Percentiles rank a stretch among this genome's conserved stretches.
phyloP scores from a whole-genome alignment of 2,329 filamentous ascomycete species.

The Aspergillus fumigatiaffinis region DNA sequence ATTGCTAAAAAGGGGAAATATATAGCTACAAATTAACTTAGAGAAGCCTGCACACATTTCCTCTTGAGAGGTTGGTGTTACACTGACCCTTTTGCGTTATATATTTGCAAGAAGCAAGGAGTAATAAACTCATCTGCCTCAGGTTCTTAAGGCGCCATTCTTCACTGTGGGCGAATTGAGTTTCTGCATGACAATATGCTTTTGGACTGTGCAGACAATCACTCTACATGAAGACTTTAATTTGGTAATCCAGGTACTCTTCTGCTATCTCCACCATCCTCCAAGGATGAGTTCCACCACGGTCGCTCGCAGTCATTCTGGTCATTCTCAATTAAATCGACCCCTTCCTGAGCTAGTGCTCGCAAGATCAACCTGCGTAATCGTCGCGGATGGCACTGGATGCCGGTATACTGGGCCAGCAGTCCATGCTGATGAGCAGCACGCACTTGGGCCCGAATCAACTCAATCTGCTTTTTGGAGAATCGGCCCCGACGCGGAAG shows the following conservation, averaged over 20 bases:
- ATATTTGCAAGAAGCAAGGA: background rate
- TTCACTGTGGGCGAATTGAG: background rate
- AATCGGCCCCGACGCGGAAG: constrained; percentile 14
- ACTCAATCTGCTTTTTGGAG: constrained; percentile 15
- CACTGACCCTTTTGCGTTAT: background rate
- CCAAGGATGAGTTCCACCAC: constrained; percentile 5
- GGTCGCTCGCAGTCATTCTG: constrained; percentile 4
- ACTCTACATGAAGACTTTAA: background rate
- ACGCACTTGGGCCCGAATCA: constrained; percentile 14
- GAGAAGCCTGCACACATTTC: background rate
- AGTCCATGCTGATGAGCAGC: constrained; percentile 15
- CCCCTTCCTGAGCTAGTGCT: constrained; percentile 14
- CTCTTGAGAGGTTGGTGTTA: background rate
- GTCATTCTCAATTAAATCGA: constrained; percentile 19
- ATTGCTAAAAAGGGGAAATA: background rate
- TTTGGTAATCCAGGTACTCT: background rate
- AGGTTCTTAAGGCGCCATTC: background rate
- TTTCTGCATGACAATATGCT: background rate
- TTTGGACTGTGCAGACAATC: background rate
- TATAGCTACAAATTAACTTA: background rate
- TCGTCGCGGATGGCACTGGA: constrained; percentile 6
- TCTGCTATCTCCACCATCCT: background rate
- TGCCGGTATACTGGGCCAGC: constrained; percentile 10
- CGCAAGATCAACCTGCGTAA: constrained; percentile 12
- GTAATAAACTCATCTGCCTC: background rate